These are phyloP conservation scores for Xylariales sp. DNA, from an alignment of 2,329 filamentous ascomycete genomes.

Conservation along the genomic window DNA sequence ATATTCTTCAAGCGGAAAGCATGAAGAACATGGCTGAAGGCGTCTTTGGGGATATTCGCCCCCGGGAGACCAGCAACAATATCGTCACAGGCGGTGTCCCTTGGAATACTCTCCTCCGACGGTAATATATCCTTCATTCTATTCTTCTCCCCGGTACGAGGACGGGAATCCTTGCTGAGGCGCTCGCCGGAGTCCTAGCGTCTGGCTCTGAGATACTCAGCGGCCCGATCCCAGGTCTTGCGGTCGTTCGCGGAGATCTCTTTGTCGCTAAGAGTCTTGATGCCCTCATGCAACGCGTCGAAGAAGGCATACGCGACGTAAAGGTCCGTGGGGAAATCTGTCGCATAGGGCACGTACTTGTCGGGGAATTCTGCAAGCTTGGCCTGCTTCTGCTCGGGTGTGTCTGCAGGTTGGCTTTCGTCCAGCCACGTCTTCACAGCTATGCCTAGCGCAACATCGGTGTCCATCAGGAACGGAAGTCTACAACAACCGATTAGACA, in stretches of 20 bases:
- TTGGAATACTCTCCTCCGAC: no score
- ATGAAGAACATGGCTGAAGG: no score
- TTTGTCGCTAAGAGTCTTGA: conserved; percentile 48
- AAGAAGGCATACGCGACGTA: conserved; percentile 54
- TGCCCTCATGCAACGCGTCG: conserved; percentile 50
- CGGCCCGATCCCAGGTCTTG: conserved; percentile 50
- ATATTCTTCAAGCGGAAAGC: no score
- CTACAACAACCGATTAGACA: conserved; percentile 26
- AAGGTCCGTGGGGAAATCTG: conserved; percentile 56
- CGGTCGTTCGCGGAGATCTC: conserved; percentile 44
- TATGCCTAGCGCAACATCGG: conserved; percentile 72
- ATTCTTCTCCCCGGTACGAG: no score
- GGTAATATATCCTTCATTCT: no score
- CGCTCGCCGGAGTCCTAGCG: conserved; percentile 14
- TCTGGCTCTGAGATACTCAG: conserved; percentile 43
- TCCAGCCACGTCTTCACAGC: conserved; percentile 77
- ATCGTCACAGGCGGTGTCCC: no score
- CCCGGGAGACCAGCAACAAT: no score
- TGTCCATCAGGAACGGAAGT: conserved; percentile 64
- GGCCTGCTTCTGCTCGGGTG: conserved; percentile 38
- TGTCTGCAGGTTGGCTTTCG: conserved; percentile 58
- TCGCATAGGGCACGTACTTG: conserved; percentile 54
- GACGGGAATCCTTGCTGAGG: conserved; percentile 21
- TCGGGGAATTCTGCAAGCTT: conserved; percentile 47
- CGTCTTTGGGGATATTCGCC: no score